These are phyloP conservation scores for Cryoendolithus antarcticus DNA, from an alignment of 2,329 filamentous ascomycete genomes.

Conservation along the genomic window DNA sequence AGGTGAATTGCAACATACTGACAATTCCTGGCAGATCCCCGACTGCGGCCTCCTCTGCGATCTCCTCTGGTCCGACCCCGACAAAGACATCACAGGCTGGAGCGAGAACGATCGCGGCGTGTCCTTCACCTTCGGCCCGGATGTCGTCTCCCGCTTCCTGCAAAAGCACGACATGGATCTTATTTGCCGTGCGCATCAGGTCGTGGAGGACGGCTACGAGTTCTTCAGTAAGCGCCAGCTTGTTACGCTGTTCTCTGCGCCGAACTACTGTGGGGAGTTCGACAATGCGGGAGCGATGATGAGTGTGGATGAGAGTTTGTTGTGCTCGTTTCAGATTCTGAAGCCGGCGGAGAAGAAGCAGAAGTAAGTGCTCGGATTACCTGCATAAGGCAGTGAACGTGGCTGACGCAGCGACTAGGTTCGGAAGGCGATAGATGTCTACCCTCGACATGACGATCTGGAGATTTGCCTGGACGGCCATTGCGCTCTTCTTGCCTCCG, in stretches of 20 bases:
- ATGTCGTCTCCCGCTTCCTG: constrained; percentile 92
- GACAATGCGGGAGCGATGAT: constrained; percentile 99
- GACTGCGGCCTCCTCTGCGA: constrained; percentile 96
- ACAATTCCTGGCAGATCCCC: constrained; percentile 56
- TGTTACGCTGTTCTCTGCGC: constrained; percentile 93
- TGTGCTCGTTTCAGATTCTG: constrained; percentile 99
- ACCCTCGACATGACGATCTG: too few species aligned
- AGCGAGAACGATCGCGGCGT: constrained; percentile 98
- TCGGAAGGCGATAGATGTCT: too few species aligned
- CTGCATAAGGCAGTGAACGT: too few species aligned
- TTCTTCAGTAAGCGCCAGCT: constrained; percentile 98
- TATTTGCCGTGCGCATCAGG: constrained; percentile 96
- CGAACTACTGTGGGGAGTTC: constrained; percentile 99
- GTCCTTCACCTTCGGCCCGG: constrained; percentile 94
- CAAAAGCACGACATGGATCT: constrained; percentile 99
- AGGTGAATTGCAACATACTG: neutral
- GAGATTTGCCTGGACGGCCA: too few species aligned
- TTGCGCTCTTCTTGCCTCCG: too few species aligned
- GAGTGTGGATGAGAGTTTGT: constrained; percentile 95
- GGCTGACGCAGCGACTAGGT: too few species aligned
- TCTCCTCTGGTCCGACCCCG: constrained; percentile 94
- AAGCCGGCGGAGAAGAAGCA: constrained; percentile 99
- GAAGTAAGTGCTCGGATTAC: constrained; percentile 55
- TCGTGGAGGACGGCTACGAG: constrained; percentile 97
- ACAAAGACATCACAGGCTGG: constrained; percentile 99